These are phyloP conservation scores for Pseudopithomyces maydicus DNA, from an alignment of 2,329 filamentous ascomycete genomes.

Conservation along the genomic window DNA sequence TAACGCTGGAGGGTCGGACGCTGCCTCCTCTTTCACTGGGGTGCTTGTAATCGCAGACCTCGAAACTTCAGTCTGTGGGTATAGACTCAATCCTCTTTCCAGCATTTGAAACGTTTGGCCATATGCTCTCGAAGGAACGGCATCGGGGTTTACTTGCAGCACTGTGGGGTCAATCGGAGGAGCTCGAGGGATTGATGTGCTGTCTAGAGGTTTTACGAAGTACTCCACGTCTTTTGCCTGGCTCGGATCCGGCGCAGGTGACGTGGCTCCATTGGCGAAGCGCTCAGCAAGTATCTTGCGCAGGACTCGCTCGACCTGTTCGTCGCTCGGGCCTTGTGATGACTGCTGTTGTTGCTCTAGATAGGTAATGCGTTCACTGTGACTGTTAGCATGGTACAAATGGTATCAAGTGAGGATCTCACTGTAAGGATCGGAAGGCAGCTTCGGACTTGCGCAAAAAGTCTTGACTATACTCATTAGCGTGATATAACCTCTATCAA, in stretches of 20 bases:
- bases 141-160: constrained; percentile 32
- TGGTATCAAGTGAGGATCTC: not conserved
- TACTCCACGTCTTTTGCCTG: constrained; percentile 19
- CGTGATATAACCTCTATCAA: not conserved
- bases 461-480: constrained; percentile 25
- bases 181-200: constrained; percentile 16
- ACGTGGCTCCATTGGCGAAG: constrained; percentile 23
- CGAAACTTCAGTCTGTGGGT: constrained; percentile 20
- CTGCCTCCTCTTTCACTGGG: constrained; percentile 7
- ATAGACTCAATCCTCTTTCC: constrained; percentile 24
- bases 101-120: constrained; percentile 34
- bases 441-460: constrained; percentile 40
- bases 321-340: constrained; percentile 31
- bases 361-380: constrained; percentile 24
- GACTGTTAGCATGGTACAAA: not conserved
- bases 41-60: not conserved
- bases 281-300: constrained; percentile 42
- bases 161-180: constrained; percentile 25
- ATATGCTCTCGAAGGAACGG: constrained; percentile 36
- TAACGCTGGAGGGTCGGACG: constrained; percentile 3
- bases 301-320: constrained; percentile 42
- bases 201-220: constrained; percentile 24
- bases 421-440: constrained; percentile 31
- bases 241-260: constrained; percentile 12
- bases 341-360: constrained; percentile 34